A percentile compares a stretch with the other conserved stretches of the same genome.
Evolutionary conservation across 2,329 filamentous ascomycete genomes (phyloP).

Genomic region (Penicillium corylophilum): DNA sequence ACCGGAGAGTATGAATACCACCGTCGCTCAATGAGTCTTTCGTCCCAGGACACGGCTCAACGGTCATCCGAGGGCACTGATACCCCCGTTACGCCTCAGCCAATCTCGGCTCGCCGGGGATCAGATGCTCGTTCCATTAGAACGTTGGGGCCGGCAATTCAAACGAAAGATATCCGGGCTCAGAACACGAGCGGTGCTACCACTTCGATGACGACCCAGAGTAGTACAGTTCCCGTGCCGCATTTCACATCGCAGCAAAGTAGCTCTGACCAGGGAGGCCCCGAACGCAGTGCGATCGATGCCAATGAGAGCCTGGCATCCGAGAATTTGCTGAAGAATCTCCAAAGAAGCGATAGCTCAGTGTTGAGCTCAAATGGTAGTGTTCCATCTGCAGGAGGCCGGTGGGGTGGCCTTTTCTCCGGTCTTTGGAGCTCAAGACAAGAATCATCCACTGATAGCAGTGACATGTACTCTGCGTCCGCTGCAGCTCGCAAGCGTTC

Average conservation of each 20-base stretch:
- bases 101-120: conserved; percentile 33
- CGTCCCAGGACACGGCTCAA: conserved; percentile 44
- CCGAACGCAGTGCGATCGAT: conserved; percentile 26
- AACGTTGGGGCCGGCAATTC: conserved; percentile 46
- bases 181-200: conserved; percentile 52
- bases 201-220: conserved; percentile 53
- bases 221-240: conserved; percentile 51
- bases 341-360: conserved; percentile 55
- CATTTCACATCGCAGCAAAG: conserved; percentile 51
- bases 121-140: conserved; percentile 47
- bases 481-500: conserved; percentile 31
- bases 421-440: conserved; percentile 55
- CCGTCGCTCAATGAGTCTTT: conserved; percentile 45
- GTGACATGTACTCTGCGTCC: conserved; percentile 18
- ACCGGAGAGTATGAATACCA: conserved; percentile 30
- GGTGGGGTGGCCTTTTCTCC: conserved; percentile 58
- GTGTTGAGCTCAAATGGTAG: conserved; percentile 46
- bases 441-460: conserved; percentile 47
- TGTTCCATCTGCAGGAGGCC: conserved; percentile 48
- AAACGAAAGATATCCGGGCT: conserved; percentile 44
- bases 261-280: conserved; percentile 26
- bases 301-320: conserved; percentile 51
- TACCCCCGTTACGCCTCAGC: conserved; percentile 21
- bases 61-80: conserved; percentile 36
- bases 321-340: conserved; percentile 53